Percentiles rank a stretch among this genome's conserved stretches.
These are phyloP conservation scores for Xylogone sp. DNA, from an alignment of 2,329 filamentous ascomycete genomes.

Conservation along the genomic window DNA sequence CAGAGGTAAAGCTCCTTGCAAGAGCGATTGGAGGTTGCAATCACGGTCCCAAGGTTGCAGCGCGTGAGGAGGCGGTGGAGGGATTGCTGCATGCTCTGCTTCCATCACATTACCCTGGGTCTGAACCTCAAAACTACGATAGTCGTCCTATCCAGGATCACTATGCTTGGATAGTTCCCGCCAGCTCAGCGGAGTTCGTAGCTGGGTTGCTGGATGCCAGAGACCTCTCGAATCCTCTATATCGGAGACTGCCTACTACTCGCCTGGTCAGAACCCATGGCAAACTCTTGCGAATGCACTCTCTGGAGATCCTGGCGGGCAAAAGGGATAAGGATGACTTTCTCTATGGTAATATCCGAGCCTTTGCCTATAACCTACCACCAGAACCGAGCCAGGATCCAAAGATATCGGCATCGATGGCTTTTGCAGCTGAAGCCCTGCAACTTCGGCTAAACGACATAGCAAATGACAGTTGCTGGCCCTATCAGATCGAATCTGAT, in stretches of 20 bases:
- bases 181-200: slow-evolving; percentile 8
- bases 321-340: too few relatives aligned
- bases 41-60: neutral
- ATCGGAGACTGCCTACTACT: slow-evolving; percentile 2
- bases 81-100: slow-evolving; percentile 9
- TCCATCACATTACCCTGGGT: slow-evolving; percentile 9
- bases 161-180: slow-evolving; percentile 8
- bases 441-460: slow-evolving; percentile 7
- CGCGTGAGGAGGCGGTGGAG: slow-evolving; percentile 9
- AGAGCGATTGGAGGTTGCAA: slow-evolving; percentile 7
- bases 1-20: slow-evolving; percentile 5
- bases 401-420: slow-evolving; percentile 11
- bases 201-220: slow-evolving; percentile 3
- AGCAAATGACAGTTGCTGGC: slow-evolving; percentile 5
- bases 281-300: slow-evolving; percentile 7
- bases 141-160: slow-evolving; percentile 8
- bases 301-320: too few relatives aligned
- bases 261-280: slow-evolving; percentile 3
- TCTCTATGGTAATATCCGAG: too few relatives aligned
- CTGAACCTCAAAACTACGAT: slow-evolving; percentile 5
- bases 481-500: slow-evolving; percentile 5
- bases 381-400: slow-evolving; percentile 1
- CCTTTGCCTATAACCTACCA: slow-evolving; percentile 6
- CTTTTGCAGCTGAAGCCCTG: slow-evolving; percentile 9
- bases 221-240: slow-evolving; percentile 11